These are phyloP conservation scores for Malus domestica DNA, from an alignment of 306 rosid species.

Conservation along the genomic window ASM211411v1 NC_041795.1:27214001-27214500, in stretches of 20 bases:
- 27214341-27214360: background rate
- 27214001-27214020: background rate
- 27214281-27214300: background rate
- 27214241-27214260: background rate
- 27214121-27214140: conserved; percentile 42
- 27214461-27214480: background rate
- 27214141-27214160: conserved; percentile 36
- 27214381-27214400: no score
- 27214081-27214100: conserved; percentile 18
- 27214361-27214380: background rate
- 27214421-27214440: background rate
- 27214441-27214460: background rate
- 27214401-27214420: background rate
- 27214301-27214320: background rate
- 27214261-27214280: background rate
- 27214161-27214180: conserved; percentile 7
- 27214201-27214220: background rate
- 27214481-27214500: conserved; percentile 24
- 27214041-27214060: conserved; percentile 5
- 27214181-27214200: conserved; percentile 15
- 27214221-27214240: background rate
- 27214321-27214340: background rate
- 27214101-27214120: conserved; percentile 18
- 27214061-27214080: conserved; percentile 4
- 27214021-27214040: background rate